phyloP scores from a whole-genome alignment of 768 basidiomycete genomes.

The Boletus rubropictus region DNA sequence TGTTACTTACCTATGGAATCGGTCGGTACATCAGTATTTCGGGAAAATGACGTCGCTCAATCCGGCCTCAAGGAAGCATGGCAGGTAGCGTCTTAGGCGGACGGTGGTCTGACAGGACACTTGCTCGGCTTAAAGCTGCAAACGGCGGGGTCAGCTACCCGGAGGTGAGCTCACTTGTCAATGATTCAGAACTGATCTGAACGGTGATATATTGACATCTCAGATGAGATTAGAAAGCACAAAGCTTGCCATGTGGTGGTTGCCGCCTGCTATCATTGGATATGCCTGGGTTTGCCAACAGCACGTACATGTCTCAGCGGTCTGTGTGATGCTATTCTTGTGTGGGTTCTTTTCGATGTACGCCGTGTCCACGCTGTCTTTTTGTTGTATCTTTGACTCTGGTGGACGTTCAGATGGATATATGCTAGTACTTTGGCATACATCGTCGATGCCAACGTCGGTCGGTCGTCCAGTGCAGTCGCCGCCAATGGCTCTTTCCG shows the following conservation, averaged over 20 bases:
- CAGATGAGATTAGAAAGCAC: conserved; percentile 76
- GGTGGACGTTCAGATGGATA: conserved; percentile 38
- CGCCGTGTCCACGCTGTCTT: conserved; percentile 17
- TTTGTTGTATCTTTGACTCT: background rate
- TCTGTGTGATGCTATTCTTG: conserved; percentile 71
- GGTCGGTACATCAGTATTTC: conserved; percentile 36
- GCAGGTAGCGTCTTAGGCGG: conserved; percentile 56
- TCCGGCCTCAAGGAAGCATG: conserved; percentile 35
- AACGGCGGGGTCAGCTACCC: conserved; percentile 51
- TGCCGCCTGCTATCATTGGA: conserved; percentile 56
- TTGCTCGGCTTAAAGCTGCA: conserved; percentile 39
- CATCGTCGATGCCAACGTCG: conserved; percentile 82
- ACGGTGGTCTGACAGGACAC: conserved; percentile 50
- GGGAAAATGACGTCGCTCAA: background rate
- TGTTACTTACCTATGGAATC: conserved; percentile 68
- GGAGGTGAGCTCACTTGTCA: conserved; percentile 44
- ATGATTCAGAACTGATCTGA: background rate
- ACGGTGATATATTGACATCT: background rate
- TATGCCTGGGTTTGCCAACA: conserved; percentile 75
- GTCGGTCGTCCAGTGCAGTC: conserved; percentile 70
- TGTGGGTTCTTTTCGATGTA: conserved; percentile 73
- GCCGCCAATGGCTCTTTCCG: conserved; percentile 75
- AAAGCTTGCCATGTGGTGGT: conserved; percentile 42
- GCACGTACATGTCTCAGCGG: conserved; percentile 58
- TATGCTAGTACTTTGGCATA: conserved; percentile 76